Evolutionary conservation across 257 asterid genomes (phyloP).

Genomic region (Plantago ovata): DNA sequence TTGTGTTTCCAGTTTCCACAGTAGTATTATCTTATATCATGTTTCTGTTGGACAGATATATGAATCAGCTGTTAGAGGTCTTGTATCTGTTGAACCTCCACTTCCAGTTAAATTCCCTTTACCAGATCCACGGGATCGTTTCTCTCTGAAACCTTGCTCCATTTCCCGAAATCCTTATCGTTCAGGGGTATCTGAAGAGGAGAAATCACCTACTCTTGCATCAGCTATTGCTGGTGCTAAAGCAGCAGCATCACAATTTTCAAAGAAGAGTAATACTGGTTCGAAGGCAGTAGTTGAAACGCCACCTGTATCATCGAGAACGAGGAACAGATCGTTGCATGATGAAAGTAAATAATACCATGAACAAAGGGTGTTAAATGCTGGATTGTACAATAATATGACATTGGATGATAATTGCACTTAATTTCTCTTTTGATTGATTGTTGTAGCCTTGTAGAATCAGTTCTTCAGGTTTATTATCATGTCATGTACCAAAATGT

Average conservation of each 20-base stretch:
- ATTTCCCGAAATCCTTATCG: constrained; percentile 30
- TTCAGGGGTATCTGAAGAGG: constrained; percentile 28
- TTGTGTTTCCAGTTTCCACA: neutral
- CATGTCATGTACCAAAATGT: no score
- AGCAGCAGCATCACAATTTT: constrained; percentile 75
- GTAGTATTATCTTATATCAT: constrained; percentile 9
- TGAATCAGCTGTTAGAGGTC: constrained; percentile 75
- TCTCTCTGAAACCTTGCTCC: constrained; percentile 68
- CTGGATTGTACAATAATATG: no score
- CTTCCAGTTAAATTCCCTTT: constrained; percentile 55
- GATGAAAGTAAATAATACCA: neutral
- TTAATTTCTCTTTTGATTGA: no score
- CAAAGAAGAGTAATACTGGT: constrained; percentile 27
- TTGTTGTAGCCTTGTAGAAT: no score
- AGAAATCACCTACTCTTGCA: constrained; percentile 39
- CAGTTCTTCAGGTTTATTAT: no score
- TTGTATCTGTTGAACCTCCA: constrained; percentile 46
- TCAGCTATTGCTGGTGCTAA: constrained; percentile 82
- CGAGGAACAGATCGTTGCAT: neutral
- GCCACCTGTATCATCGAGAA: constrained; percentile 6
- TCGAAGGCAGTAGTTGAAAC: neutral
- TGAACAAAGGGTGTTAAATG: no score
- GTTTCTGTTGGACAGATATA: constrained; percentile 38
- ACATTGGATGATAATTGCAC: no score
- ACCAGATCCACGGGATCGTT: constrained; percentile 49